Percentiles rank a stretch among this genome's conserved stretches.
phyloP scores from a whole-genome alignment of 2,329 filamentous ascomycete species.

The Penicillium sp. region DNA sequence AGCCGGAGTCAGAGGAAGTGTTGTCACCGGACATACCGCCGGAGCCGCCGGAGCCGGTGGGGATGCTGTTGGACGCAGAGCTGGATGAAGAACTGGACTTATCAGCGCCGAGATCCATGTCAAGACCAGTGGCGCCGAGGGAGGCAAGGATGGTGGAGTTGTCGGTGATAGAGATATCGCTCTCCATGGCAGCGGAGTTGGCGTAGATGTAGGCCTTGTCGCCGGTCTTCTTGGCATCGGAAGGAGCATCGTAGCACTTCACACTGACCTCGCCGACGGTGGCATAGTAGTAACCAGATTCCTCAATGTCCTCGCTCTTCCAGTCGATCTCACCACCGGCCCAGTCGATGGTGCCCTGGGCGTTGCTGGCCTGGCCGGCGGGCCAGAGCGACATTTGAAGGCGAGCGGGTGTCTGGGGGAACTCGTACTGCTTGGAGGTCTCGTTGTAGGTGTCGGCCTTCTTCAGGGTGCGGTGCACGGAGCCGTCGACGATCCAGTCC shows the following conservation, averaged over 20 bases:
- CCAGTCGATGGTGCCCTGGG: slow-evolving; percentile 78
- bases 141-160: slow-evolving; percentile 68
- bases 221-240: slow-evolving; percentile 54
- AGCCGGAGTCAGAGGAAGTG: slow-evolving; percentile 1
- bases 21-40: slow-evolving; percentile 17
- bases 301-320: slow-evolving; percentile 69
- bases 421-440: slow-evolving; percentile 72
- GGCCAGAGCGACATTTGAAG: slow-evolving; percentile 95
- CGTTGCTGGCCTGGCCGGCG: slow-evolving; percentile 70
- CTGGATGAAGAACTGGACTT: slow-evolving; percentile 7
- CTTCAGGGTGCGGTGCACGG: slow-evolving; percentile 63
- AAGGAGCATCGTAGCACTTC: slow-evolving; percentile 77
- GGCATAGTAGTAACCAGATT: slow-evolving; percentile 80
- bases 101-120: slow-evolving; percentile 46
- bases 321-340: slow-evolving; percentile 85
- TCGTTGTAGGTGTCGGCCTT: slow-evolving; percentile 76
- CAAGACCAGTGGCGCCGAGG: slow-evolving; percentile 67
- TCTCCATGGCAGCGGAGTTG: slow-evolving; percentile 57
- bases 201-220: slow-evolving; percentile 67
- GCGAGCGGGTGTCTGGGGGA: slow-evolving; percentile 81
- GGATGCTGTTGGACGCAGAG: slow-evolving; percentile 24
- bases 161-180: slow-evolving; percentile 66
- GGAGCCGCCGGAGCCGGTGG: slow-evolving; percentile 28
- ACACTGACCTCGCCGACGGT: slow-evolving; percentile 68
- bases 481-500: slow-evolving; percentile 78